phyloP scores from a whole-genome alignment of 768 basidiomycete species.

The Sistotremastrum suecicum region DNA sequence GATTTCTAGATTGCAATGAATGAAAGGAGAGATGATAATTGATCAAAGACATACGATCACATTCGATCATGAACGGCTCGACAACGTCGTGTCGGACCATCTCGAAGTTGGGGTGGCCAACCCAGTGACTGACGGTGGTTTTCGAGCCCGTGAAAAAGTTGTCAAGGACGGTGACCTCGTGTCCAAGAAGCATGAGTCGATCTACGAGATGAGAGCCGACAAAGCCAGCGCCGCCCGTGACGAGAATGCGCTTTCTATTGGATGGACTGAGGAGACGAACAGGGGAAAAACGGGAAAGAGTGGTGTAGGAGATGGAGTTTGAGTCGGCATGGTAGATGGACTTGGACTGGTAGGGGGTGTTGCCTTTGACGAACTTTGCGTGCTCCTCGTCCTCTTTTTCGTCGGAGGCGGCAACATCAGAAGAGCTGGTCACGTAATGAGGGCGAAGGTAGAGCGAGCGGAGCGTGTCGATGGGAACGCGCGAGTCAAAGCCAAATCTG shows the following conservation, averaged over 20 bases:
- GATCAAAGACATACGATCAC: constrained; percentile 62
- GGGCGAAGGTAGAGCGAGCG: constrained; percentile 82
- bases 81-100: constrained; percentile 95
- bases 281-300: constrained; percentile 83
- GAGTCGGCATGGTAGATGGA: constrained; percentile 74
- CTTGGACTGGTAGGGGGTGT: constrained; percentile 57
- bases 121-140: constrained; percentile 92
- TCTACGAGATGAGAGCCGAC: constrained; percentile 98
- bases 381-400: constrained; percentile 28
- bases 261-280: constrained; percentile 74
- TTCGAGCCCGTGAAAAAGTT: constrained; percentile 99
- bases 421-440: constrained; percentile 46
- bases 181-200: constrained; percentile 92
- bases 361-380: constrained; percentile 37
- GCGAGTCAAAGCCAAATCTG: constrained; percentile 83
- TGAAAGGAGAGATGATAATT: background rate
- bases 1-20: constrained; percentile 47
- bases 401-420: constrained; percentile 11
- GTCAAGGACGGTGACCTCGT: constrained; percentile 94
- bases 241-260: constrained; percentile 75
- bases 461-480: constrained; percentile 64
- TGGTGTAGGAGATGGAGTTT: constrained; percentile 82
- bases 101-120: constrained; percentile 98
- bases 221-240: constrained; percentile 98
- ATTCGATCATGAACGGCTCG: constrained; percentile 97